Percentiles rank a stretch among this genome's conserved stretches.
Conservation (phyloP, 2,329 filamentous ascomycete genomes). For the Exophiala calicioides region DNA sequence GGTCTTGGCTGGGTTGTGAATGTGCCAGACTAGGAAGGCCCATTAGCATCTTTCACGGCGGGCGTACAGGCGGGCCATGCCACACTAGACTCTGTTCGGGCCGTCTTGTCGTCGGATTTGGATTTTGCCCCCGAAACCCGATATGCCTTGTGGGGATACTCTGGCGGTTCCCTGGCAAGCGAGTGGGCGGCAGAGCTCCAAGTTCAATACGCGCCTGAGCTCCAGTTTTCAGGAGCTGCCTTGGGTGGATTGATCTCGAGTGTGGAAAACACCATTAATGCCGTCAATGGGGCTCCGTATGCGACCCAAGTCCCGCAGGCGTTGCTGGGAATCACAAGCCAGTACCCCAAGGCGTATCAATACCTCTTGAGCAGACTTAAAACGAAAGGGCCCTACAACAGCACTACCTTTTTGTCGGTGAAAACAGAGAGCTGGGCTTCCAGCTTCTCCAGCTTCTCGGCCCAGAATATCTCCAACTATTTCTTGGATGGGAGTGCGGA, state of each 20-base stretch:
- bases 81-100: slow-evolving; percentile 47
- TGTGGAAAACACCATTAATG: slow-evolving; percentile 39
- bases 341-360: slow-evolving; percentile 31
- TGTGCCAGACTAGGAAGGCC: slow-evolving; percentile 51
- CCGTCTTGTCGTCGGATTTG: slow-evolving; percentile 41
- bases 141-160: slow-evolving; percentile 58
- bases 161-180: slow-evolving; percentile 55
- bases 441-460: too few species aligned
- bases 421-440: too few species aligned
- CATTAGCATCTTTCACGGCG: slow-evolving; percentile 45
- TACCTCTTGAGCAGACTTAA: slow-evolving; percentile 1
- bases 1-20: slow-evolving; percentile 51
- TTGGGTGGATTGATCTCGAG: slow-evolving; percentile 53
- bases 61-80: slow-evolving; percentile 47
- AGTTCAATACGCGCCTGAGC: slow-evolving; percentile 54
- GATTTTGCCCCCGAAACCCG: slow-evolving; percentile 32
- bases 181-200: slow-evolving; percentile 58
- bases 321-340: slow-evolving; percentile 33
- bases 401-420: slow-evolving; percentile 1
- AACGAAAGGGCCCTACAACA: slow-evolving; percentile 5
- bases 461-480: slow-evolving; percentile 26
- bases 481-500: slow-evolving; percentile 5
- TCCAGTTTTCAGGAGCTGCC: slow-evolving; percentile 52
- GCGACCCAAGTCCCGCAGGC: slow-evolving; percentile 41
- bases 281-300: slow-evolving; percentile 36